Base-by-base conservation (phyloP, 306 rosid species). In the Cercis canadensis region DNA sequence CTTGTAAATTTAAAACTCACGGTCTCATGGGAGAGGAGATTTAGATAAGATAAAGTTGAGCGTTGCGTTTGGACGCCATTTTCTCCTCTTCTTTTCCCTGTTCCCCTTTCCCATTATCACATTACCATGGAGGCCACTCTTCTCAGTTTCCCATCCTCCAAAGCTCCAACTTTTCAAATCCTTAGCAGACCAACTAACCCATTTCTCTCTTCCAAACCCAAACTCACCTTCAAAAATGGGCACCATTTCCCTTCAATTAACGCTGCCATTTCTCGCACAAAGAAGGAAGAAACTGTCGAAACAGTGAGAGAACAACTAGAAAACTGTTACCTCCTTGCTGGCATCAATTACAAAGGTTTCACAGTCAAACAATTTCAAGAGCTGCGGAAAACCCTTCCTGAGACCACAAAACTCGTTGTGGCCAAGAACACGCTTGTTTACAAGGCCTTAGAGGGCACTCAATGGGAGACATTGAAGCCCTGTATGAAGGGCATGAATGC, bases 401-500 rank as follows among this genome's bases (percentile, higher is more conserved):
- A 90, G 7, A 73, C 83, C 10, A 78, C 98, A 12, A 86, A 59
- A 36, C 87, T 94, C 5, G 8, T 94, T 0, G 98, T 94, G 13
- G 98, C 98, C 14, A 94, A 94, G 86, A 94, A 94, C 93, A 90
- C 96, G 0, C 84, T 94, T 21, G 98, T 94, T 1, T 85, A 54
- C 75, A 94, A 90, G 40, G 97, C 98, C 11, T 24, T 90, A 2
- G 97, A 94, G 39, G 98, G 98, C 0, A 94, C 98, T 0, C 61
- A 70, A 4, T 90, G 96, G 94, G 97, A 88, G 70, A 83, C 76
- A 0, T 66, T 94, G 34, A 89, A 86, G 43, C 98, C 98, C 7
- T 94, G 98, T 54, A 90, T 94, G 98, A 94, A 66, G 59, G 98
- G 98, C 2, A 93, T 93, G 98, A 94, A 94, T 31, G 94, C 81